Evolutionary conservation across 495 filamentous ascomycete species (phyloP).

Genomic region (Melanomma pulvis-pyrius): DNA sequence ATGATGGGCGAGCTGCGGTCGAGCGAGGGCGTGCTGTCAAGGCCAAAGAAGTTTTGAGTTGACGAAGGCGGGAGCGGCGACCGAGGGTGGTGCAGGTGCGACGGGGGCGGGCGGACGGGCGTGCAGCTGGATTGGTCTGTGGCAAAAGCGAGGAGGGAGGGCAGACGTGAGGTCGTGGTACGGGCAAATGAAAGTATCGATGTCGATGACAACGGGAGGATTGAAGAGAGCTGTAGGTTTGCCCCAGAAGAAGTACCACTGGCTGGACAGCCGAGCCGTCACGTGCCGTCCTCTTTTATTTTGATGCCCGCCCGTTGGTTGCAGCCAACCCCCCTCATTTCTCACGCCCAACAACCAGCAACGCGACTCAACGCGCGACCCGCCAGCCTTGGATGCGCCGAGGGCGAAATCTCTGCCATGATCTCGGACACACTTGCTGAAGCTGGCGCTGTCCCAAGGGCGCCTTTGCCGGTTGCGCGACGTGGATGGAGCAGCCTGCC

Average conservation of each 20-base stretch:
- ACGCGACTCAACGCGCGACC: neutral
- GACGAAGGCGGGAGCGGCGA: constrained; percentile 18
- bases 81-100: constrained; percentile 9
- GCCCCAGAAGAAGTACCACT: constrained; percentile 2
- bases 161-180: constrained; percentile 16
- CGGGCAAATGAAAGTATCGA: constrained; percentile 17
- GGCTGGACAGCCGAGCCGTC: constrained; percentile 1
- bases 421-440: neutral
- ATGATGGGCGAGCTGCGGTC: constrained; percentile 13
- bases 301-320: neutral
- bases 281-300: neutral
- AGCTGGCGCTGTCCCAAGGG: neutral
- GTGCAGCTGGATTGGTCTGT: constrained; percentile 9
- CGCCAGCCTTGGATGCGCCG: neutral
- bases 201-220: constrained; percentile 18
- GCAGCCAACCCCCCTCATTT: constrained; percentile 6
- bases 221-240: constrained; percentile 2
- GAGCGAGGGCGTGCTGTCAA: constrained; percentile 16
- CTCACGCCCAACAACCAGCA: neutral
- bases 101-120: neutral
- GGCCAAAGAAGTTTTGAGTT: constrained; percentile 19
- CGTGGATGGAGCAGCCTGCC: neutral
- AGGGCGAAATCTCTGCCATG: too few species aligned
- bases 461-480: neutral
- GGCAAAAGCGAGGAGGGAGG: neutral